Evolutionary conservation across 441 rosid genomes (phyloP), one percentile per base, ranked within the genome.

Genomic region (Pelargonium australe): DNA sequence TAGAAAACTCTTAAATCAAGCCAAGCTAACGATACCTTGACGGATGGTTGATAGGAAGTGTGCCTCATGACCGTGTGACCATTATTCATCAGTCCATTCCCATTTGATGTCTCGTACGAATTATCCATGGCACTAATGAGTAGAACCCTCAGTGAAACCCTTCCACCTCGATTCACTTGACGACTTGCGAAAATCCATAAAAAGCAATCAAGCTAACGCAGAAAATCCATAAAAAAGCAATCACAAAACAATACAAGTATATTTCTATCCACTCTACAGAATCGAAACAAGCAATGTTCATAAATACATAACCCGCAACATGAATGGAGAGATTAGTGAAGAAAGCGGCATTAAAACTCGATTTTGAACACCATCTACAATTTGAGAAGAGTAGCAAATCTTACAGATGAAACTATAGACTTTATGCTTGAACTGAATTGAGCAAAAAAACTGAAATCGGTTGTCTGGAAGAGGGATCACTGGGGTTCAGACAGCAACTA

Each of bases 1-100:
- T 82, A 87, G 70, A 87, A 83, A 58, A 87, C 87, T 77, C 86
- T 83, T 72, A 87, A 58, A 77, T 85, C 87, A 0, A 87, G 82
- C 76, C 86, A 83, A 65, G 19, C 19, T 31, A 78, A 70, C 1
- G 77, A 79, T 58, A 68, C 80, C 70, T 77, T 80, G 63, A 76
- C n/a, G 19, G 64, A 65, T 11, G 76, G 66, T 67, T 62, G 77
- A 71, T 70, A 75, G 44, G 73, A 66, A 62, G 68, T 51, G 69
- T 68, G 73, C 75, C 68, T 70, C 65, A 60, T 34, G 6, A 65
- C 64, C 64, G 51, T 68, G 20, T 68, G 63, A 12, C 70, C 63
- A 53, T 68, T 23, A 68, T 55, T 45, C 34, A 53, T 69, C 0
- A 47, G 25, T 34, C 84, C 84, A 60, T 68, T 75, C 23, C 81